A percentile compares a stretch with the other conserved stretches of the same genome.
Evolutionary conservation across 2,329 filamentous ascomycete genomes (phyloP).

Genomic region (Lomentospora prolificans): DNA sequence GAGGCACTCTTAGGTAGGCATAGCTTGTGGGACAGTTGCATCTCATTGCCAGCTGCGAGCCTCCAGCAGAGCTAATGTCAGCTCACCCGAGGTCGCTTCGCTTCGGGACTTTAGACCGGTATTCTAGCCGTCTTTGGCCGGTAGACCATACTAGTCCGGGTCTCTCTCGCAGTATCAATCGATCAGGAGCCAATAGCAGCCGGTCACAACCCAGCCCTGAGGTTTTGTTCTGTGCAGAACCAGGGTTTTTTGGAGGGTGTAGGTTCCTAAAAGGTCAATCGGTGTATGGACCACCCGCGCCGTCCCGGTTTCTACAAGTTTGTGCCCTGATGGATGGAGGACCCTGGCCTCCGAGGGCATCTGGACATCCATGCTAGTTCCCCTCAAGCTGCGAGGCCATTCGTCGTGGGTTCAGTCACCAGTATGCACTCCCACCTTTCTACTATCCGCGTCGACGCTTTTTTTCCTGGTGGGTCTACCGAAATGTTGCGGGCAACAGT

Average conservation of each 20-base stretch:
- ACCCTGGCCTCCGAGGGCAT: not conserved
- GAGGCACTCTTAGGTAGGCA: not conserved
- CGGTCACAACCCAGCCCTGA: not conserved
- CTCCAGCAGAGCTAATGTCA: not conserved
- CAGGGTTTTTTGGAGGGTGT: not conserved
- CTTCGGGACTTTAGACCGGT: not conserved
- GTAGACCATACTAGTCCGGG: not conserved
- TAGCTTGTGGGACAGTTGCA: not conserved
- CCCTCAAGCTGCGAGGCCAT: not conserved
- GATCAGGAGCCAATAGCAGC: not conserved
- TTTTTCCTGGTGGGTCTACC: not conserved
- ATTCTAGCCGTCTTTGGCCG: not conserved
- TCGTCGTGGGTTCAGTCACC: not conserved
- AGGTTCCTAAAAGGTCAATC: not conserved
- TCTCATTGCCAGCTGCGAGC: no score
- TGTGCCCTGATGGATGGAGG: no score
- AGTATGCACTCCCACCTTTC: constrained; percentile 1
- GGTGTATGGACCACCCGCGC: not conserved
- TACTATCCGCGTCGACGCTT: not conserved
- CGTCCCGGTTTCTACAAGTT: not conserved
- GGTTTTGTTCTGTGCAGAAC: not conserved
- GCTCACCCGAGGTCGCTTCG: not conserved
- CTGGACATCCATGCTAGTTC: not conserved
- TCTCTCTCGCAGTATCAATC: not conserved
- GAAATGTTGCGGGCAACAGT: not conserved